Evolutionary conservation across 257 asterid genomes (phyloP).

Genomic region (Henckelia pumila): DNA sequence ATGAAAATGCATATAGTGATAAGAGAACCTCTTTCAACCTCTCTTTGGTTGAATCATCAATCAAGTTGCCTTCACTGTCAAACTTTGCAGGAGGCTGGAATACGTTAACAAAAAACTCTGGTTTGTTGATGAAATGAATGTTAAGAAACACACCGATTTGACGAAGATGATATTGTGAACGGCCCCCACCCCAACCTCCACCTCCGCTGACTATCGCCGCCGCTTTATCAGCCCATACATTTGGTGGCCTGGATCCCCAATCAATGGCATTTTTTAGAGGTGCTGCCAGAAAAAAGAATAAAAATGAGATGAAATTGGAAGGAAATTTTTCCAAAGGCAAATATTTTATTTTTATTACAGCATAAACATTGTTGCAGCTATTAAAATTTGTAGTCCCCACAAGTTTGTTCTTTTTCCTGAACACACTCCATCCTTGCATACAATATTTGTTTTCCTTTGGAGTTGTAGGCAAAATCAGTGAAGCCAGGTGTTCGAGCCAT

Average conservation of each 20-base stretch:
- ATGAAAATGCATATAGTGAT: conserved; percentile 52
- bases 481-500: too few relatives aligned
- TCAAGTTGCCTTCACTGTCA: conserved; percentile 59
- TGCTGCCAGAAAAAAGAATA: conserved; percentile 28
- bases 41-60: conserved; percentile 55
- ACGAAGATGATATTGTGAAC: conserved; percentile 82
- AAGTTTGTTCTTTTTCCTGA: too few relatives aligned
- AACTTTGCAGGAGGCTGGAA: conserved; percentile 67
- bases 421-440: too few relatives aligned
- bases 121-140: conserved; percentile 90
- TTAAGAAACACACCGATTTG: conserved; percentile 77
- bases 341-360: too few relatives aligned
- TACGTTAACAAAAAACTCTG: conserved; percentile 62
- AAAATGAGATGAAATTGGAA: neutral
- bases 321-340: too few relatives aligned
- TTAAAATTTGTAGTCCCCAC: too few relatives aligned
- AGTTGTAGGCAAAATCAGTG: too few relatives aligned
- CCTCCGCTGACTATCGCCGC: conserved; percentile 84
- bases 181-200: conserved; percentile 77
- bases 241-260: conserved; percentile 92
- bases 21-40: conserved; percentile 49
- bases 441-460: too few relatives aligned
- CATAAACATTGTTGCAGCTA: too few relatives aligned
- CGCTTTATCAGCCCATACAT: conserved; percentile 74
- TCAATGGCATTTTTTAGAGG: conserved; percentile 86